Conservation (phyloP, 2,329 filamentous ascomycete genomes). For the Metarhizium album region DNA sequence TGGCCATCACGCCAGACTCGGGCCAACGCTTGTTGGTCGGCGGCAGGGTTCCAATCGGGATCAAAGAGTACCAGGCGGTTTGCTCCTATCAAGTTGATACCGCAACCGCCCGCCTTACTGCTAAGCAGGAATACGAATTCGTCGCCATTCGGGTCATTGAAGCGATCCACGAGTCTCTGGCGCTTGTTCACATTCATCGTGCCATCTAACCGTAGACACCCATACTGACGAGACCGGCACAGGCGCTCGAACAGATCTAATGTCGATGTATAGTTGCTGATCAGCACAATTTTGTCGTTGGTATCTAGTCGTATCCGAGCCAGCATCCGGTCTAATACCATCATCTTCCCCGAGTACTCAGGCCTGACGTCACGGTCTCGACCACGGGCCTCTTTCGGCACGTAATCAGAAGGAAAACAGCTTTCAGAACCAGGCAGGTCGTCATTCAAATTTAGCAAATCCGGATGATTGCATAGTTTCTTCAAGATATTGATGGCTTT, state of each 20-base stretch:
- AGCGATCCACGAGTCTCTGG: constrained; percentile 93
- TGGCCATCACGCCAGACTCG: constrained; percentile 98
- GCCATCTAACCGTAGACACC: constrained; percentile 80
- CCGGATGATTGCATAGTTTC: constrained; percentile 96
- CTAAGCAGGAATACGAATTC: constrained; percentile 96
- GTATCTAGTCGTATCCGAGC: constrained; percentile 91
- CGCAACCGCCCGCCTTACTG: constrained; percentile 92
- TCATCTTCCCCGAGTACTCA: constrained; percentile 98
- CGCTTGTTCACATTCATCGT: constrained; percentile 98
- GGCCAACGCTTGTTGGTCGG: constrained; percentile 91
- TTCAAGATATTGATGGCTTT: constrained; percentile 96
- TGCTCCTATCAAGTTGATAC: constrained; percentile 88
- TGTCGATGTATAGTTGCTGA: constrained; percentile 96
- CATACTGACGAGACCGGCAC: constrained; percentile 76
- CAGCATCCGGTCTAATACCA: constrained; percentile 95
- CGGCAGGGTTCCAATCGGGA: constrained; percentile 95
- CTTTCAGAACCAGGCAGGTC: constrained; percentile 83
- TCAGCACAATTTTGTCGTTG: constrained; percentile 97
- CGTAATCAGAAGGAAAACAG: constrained; percentile 74
- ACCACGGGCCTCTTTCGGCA: constrained; percentile 77
- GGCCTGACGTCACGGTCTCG: constrained; percentile 86
- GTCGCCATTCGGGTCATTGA: constrained; percentile 82
- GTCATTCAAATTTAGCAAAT: constrained; percentile 70
- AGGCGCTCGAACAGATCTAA: constrained; percentile 88
- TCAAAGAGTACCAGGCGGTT: constrained; percentile 95